Evolutionary conservation across 495 filamentous ascomycete genomes (phyloP).

Genomic region (Aspergillus sclerotioniger): DNA sequence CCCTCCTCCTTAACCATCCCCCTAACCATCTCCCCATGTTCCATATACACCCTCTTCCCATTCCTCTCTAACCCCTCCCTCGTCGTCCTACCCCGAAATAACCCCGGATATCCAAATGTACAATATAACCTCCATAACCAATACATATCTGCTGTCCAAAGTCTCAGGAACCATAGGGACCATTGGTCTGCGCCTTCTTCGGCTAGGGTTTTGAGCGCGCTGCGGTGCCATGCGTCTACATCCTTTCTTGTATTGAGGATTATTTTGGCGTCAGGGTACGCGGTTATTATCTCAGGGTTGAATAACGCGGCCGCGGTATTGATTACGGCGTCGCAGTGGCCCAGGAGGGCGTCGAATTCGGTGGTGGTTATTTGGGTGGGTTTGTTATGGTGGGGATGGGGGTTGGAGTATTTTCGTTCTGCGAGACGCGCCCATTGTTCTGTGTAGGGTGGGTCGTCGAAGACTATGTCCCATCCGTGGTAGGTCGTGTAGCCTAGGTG

Average conservation of each 20-base stretch:
- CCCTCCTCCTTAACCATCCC: constrained; percentile 38
- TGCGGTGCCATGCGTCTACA: constrained; percentile 22
- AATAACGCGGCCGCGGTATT: constrained; percentile 10
- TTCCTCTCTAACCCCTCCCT: neutral
- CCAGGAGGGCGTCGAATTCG: constrained; percentile 15
- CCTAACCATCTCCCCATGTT: constrained; percentile 23
- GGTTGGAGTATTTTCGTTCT: constrained; percentile 9
- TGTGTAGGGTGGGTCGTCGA: neutral
- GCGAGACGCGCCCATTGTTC: constrained; percentile 15
- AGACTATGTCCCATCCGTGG: constrained; percentile 22
- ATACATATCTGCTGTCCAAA: constrained; percentile 19
- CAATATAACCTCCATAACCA: constrained; percentile 10
- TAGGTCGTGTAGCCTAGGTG: constrained; percentile 19
- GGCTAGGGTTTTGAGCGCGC: constrained; percentile 26
- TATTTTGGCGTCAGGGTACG: constrained; percentile 35
- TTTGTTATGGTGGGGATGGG: neutral
- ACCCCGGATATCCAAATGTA: constrained; percentile 1
- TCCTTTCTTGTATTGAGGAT: constrained; percentile 9
- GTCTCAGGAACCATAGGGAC: constrained; percentile 9
- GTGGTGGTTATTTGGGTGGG: neutral
- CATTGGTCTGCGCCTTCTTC: neutral
- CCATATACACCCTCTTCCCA: constrained; percentile 30
- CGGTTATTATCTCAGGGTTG: constrained; percentile 22
- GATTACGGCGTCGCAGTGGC: constrained; percentile 9
- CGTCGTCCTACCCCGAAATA: neutral